A percentile compares a stretch with the other conserved stretches of the same genome.
Evolutionary conservation across 2,329 filamentous ascomycete genomes (phyloP).

Genomic region (Cordyceps javanica): DNA sequence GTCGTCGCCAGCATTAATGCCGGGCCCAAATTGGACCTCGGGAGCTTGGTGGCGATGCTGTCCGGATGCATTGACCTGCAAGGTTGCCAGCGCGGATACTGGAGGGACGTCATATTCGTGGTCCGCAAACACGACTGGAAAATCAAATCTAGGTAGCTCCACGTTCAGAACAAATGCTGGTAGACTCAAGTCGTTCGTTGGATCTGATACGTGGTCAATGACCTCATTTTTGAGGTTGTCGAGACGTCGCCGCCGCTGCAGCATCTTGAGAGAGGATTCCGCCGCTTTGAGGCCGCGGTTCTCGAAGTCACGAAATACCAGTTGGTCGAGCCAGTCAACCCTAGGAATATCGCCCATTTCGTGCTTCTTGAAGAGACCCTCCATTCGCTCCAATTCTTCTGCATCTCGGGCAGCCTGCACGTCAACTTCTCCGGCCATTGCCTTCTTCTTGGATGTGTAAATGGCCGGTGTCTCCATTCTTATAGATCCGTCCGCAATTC

Average conservation of each 20-base stretch:
- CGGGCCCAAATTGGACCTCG: constrained; percentile 84
- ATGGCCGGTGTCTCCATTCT: constrained; percentile 70
- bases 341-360: constrained; percentile 94
- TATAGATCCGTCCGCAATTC: constrained; percentile 77
- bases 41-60: constrained; percentile 71
- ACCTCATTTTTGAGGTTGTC: constrained; percentile 25
- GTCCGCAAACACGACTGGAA: constrained; percentile 91
- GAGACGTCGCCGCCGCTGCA: constrained; percentile 39
- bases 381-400: constrained; percentile 84
- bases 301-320: constrained; percentile 87
- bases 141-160: constrained; percentile 91
- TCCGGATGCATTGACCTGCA: constrained; percentile 50
- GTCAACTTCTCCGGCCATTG: constrained; percentile 42
- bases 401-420: constrained; percentile 59
- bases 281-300: constrained; percentile 63
- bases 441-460: constrained; percentile 48
- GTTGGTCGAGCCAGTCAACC: constrained; percentile 90
- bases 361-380: constrained; percentile 90
- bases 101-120: constrained; percentile 85
- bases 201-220: constrained; percentile 25
- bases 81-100: constrained; percentile 65
- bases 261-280: constrained; percentile 54
- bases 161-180: constrained; percentile 77
- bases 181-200: constrained; percentile 33
- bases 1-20: constrained; percentile 66